A percentile compares a stretch with the other conserved stretches of the same genome.
These are phyloP conservation scores for Moesziomyces sp. DNA, from an alignment of 1,284 basidiomycete genomes.

Conservation along the genomic window DNA sequence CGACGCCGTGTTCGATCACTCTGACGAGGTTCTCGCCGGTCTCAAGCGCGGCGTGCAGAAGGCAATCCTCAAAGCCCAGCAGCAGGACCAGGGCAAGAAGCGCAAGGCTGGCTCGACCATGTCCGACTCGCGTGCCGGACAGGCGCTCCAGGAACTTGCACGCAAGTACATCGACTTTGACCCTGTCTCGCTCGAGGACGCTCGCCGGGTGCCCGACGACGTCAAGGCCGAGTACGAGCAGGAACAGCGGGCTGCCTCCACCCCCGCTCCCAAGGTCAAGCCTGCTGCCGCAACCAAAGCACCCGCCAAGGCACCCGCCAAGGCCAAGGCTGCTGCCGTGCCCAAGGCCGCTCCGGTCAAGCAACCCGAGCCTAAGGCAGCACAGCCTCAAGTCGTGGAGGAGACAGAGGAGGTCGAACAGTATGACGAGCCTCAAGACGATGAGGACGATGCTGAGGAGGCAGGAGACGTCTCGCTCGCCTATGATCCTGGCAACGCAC, in stretches of 20 bases:
- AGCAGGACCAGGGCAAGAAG: constrained; percentile 18
- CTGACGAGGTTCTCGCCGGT: constrained; percentile 37
- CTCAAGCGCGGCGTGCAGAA: constrained; percentile 42
- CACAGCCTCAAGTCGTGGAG: not conserved
- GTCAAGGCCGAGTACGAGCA: constrained; percentile 42
- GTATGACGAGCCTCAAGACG: constrained; percentile 23
- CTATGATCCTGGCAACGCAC: constrained; percentile 56
- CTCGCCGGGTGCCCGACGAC: constrained; percentile 29
- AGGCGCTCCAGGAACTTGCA: constrained; percentile 57
- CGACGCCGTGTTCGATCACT: constrained; percentile 42
- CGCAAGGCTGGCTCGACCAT: constrained; percentile 21
- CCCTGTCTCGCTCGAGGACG: constrained; percentile 48
- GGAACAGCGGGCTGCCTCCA: constrained; percentile 20
- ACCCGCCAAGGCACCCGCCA: not conserved
- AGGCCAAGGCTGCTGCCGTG: constrained; percentile 14
- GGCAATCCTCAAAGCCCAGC: constrained; percentile 33
- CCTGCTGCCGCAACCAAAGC: constrained; percentile 3
- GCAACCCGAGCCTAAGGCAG: constrained; percentile 20
- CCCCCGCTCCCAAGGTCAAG: constrained; percentile 10
- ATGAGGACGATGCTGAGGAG: constrained; percentile 24
- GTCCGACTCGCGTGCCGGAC: constrained; percentile 53
- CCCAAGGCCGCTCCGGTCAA: constrained; percentile 8
- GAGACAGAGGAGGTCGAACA: constrained; percentile 32
- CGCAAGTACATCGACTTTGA: constrained; percentile 64
- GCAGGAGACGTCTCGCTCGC: constrained; percentile 36